A percentile compares a stretch with the other conserved stretches of the same genome.
Conservation (phyloP, 2,329 filamentous ascomycete genomes). For the Pestalotiopsis sp. region DNA sequence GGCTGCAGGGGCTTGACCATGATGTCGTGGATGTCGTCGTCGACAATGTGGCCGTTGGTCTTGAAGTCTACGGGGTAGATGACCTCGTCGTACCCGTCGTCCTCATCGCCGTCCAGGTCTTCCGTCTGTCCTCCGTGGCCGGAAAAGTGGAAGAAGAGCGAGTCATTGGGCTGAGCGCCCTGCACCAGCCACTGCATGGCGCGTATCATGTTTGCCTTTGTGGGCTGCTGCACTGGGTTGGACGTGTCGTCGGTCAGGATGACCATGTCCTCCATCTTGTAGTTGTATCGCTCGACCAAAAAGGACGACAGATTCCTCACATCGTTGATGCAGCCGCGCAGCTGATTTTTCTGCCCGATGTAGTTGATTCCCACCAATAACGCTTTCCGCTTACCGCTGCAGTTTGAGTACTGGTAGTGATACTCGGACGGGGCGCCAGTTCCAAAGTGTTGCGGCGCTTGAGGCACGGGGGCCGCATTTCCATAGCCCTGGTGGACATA, state of each 20-base stretch:
- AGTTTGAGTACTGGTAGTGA: conserved; percentile 75
- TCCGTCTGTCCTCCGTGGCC: conserved; percentile 77
- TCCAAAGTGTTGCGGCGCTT: conserved; percentile 56
- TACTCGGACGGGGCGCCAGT: conserved; percentile 69
- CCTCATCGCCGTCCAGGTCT: conserved; percentile 77
- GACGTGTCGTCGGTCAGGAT: conserved; percentile 69
- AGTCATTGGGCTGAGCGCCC: conserved; percentile 71
- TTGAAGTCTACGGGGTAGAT: conserved; percentile 83
- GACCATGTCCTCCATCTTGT: conserved; percentile 79
- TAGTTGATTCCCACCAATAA: conserved; percentile 82
- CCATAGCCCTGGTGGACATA: conserved; percentile 2
- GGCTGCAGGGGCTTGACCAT: conserved; percentile 60
- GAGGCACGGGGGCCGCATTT: conserved; percentile 40
- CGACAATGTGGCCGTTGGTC: conserved; percentile 76
- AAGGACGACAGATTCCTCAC: conserved; percentile 75
- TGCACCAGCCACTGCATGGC: conserved; percentile 70
- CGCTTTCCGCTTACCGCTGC: conserved; percentile 71
- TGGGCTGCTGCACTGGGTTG: neutral
- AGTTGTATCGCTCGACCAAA: conserved; percentile 66
- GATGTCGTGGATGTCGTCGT: conserved; percentile 80
- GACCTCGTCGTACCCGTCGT: conserved; percentile 80
- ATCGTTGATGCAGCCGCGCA: conserved; percentile 79
- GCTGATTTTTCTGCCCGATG: conserved; percentile 69
- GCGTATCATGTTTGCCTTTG: conserved; percentile 8
- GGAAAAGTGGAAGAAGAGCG: conserved; percentile 63